Base-by-base conservation (phyloP, 352 stramenopile genomes). In the Pythium phragmitis region DNA sequence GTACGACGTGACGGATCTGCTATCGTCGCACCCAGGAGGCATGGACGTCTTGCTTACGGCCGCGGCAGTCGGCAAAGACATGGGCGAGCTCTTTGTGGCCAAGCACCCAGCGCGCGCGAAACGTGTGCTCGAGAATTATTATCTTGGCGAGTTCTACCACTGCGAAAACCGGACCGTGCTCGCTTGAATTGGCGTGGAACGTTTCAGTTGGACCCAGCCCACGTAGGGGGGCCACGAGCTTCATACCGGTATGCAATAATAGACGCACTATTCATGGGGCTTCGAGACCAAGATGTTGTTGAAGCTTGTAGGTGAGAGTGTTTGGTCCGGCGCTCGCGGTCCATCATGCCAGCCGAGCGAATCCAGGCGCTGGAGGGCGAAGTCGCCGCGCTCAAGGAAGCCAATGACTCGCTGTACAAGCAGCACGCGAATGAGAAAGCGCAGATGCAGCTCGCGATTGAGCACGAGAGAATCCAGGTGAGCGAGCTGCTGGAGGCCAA, bases 1-100 rank as follows among this genome's bases (percentile, higher is more conserved):
- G 21, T 98, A 96, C 64, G 92, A 98, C 71, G 91, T 94, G 21
- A 98, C 93, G 1, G 76, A 89, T 26, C 87, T 97, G 63, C 79
- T 98, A 26, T 67, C 71, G 9, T 79, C 82, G 1, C 93, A 98
- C 70, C 91, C 93, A 11, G 94, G 92, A 5, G 94, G 93, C 0
- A 84, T 80, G 52, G 69, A 86, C 42, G 73, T 82, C 21, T 62
- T 92, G 17, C 69, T 90, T 9, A 77, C 84, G 51, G 81, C 74
- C 21, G 79, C 83, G 1, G 59, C 76, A 30, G 70, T 72, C 45
- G 79, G 77, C 17, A 74, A 75, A 42, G 80, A 92, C 64, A 89
- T 79, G 41, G 77, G 51, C 1, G 52, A 77, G 6, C 79, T 89
- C 7, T 68, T 68, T 51, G 48, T 91, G 39, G 74, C 75, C 21